phyloP scores from a whole-genome alignment of 2,329 filamentous ascomycete genomes.

The Aspergillus texensis region DNA sequence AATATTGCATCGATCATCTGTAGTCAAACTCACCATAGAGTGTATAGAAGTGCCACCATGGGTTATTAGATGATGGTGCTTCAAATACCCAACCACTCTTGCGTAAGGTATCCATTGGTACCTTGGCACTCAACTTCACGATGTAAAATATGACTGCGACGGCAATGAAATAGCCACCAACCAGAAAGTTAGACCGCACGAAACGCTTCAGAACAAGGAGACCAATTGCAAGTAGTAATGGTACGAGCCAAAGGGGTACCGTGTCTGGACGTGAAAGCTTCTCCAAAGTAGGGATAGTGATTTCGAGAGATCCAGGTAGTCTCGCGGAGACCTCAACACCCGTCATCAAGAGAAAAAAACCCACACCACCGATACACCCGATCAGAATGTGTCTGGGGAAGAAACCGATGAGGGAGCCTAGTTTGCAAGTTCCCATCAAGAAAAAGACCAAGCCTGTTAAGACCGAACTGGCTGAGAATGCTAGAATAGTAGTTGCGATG shows the following conservation, averaged over 20 bases:
- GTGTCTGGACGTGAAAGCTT: constrained; percentile 75
- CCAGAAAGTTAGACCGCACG: constrained; percentile 78
- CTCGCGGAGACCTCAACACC: constrained; percentile 92
- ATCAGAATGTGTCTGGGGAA: constrained; percentile 96
- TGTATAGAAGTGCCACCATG: constrained; percentile 98
- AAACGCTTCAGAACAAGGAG: constrained; percentile 77
- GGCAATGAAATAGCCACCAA: constrained; percentile 84
- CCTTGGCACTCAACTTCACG: constrained; percentile 54
- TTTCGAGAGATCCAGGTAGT: constrained; percentile 81
- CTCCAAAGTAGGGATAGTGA: constrained; percentile 74
- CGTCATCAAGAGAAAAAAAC: constrained; percentile 89
- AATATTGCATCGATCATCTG: neutral
- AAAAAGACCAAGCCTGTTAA: constrained; percentile 92
- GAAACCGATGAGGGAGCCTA: constrained; percentile 93
- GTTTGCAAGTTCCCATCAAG: constrained; percentile 79
- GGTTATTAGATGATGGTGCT: constrained; percentile 78
- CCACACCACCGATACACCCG: constrained; percentile 95
- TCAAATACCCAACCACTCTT: constrained; percentile 87
- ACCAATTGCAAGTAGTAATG: constrained; percentile 72
- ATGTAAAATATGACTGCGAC: constrained; percentile 64
- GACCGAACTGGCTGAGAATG: constrained; percentile 87
- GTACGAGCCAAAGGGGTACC: constrained; percentile 78
- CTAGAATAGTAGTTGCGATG: constrained; percentile 89
- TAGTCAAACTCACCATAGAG: constrained; percentile 74
- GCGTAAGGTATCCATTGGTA: constrained; percentile 70